Evolutionary conservation across 108 stramenopile species (phyloP).

Genomic region (Chaetoceros tenuissimus): DNA sequence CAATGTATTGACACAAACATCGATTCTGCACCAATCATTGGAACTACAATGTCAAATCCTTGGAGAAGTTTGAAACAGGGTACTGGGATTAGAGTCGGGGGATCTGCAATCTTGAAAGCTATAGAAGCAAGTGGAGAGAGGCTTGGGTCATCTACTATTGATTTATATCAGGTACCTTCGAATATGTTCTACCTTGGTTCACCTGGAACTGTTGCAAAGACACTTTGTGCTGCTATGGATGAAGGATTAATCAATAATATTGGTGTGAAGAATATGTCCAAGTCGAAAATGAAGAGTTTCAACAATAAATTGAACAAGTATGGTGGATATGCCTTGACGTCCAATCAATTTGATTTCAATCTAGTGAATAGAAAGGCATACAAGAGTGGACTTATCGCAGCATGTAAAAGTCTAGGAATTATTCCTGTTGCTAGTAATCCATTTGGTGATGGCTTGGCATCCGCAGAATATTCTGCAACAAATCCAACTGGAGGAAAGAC

Average conservation of each 20-base stretch:
- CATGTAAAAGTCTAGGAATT: conserved; percentile 73
- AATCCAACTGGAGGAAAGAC: conserved; percentile 74
- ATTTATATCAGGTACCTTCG: conserved; percentile 52
- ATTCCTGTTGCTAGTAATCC: conserved; percentile 68
- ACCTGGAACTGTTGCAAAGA: neutral
- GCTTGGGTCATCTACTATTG: conserved; percentile 37
- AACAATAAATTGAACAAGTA: conserved; percentile 5
- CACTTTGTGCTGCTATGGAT: conserved; percentile 4
- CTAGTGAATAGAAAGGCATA: conserved; percentile 55
- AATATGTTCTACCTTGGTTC: neutral
- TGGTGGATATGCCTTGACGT: conserved; percentile 25
- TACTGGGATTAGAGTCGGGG: conserved; percentile 17
- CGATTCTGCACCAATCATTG: conserved; percentile 21
- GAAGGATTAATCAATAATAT: conserved; percentile 26
- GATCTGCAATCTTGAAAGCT: conserved; percentile 21
- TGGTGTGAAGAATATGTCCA: conserved; percentile 27
- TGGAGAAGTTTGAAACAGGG: conserved; percentile 21
- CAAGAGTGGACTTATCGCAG: conserved; percentile 47
- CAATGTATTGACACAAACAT: conserved; percentile 31
- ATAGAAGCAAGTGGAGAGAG: conserved; percentile 41
- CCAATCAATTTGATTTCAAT: conserved; percentile 70
- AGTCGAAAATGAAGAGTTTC: conserved; percentile 14
- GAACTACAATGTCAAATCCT: conserved; percentile 33
- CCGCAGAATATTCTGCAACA: conserved; percentile 60
- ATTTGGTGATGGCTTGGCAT: conserved; percentile 68